Base-by-base conservation (phyloP, 2,329 filamentous ascomycete genomes). In the Paraphoma chrysanthemicola region DNA sequence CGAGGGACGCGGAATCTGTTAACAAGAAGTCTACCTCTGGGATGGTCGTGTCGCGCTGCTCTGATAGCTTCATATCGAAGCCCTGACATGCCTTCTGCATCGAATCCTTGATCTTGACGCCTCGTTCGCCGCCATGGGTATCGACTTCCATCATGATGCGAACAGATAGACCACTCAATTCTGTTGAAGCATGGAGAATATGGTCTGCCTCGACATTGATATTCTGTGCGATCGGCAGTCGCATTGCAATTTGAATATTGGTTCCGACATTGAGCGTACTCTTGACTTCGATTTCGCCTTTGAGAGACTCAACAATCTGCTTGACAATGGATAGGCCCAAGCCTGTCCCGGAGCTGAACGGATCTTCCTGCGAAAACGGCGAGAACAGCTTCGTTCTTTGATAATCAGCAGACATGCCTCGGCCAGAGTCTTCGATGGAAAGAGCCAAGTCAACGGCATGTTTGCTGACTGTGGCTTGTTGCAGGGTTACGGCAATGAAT, bases 341-440 rank as follows among this genome's bases (percentile, higher is more conserved):
- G 1, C 75, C 75, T 8, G 71, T 72, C 8, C 75, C 75, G 4
- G 64, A 66, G 7, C 66, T 61, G 36, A 75, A 70, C 4, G 71
- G 68, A 38, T 76, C 68, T 50, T 76, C 75, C 48, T 77, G 75
- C 30, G 67, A 70, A 42, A 77, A 77, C 1, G 74, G 71, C 1
- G 68, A 64, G 49, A 72, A 77, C 3, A 77, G 53, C 18, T 69
- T 67, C 6, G 67, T 63, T 47, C 66, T 56, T 36, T 75, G 70
- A 46, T 69, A 77, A 12, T 76, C 73, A 7, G 58, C 29, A 29
- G 70, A 73, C 69, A 77, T 77, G 29, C 75, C 75, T 12, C 67
- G 68, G 1, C 75, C 75, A 14, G 73, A 72, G 44, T 77, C 75
- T 48, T 70, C 59, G 12, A 77, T 68, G 3, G 60, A 68, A 23